Base-by-base conservation (phyloP, 2,329 filamentous ascomycete species). In the Talaromyces sp. region DNA sequence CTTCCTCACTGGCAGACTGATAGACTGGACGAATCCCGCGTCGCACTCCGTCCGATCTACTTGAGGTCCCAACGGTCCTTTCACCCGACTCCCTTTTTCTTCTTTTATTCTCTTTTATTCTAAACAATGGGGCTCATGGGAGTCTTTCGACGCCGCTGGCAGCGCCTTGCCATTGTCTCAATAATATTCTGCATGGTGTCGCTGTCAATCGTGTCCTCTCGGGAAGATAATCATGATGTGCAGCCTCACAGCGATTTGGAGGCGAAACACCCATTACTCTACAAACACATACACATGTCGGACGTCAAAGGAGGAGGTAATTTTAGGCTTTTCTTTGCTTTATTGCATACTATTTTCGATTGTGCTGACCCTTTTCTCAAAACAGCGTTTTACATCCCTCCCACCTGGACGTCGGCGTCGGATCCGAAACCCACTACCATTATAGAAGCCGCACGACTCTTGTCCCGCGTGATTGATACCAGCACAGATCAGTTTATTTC, bases 381-480 rank as follows among this genome's bases (percentile, higher is more conserved):
- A 36, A 18, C 27, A 64, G 63, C 63, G 16, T 64, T 58, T 27
- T 64, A 62, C 56, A 64, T 64, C n/a, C 63, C 63, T 2, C 59
- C 63, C n/a, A 34, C 40, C 33, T 64, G 63, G 63, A 34, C 60
- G 51, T 40, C 63, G 10, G 36, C 36, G 3, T 62, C 63, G 7
- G 50, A 60, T 8, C 47, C 60, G 51, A 58, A 30, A 54, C 65
- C 67, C 12, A 58, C 64, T 23, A 68, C 64, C 2, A 70, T 74
- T 42, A 59, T 73, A 31, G 66, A 71, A 47, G 72, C 72, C 1
- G 72, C 69, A 2, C 61, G 65, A 34, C 59, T 72, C 1, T 70
- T 70, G 2, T 65, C 64, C 6, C 61, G 66, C 16, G 61, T 63
- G 18, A 61, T 65, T 6, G 66, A 53, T 14, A 53, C 57, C 33